Base-by-base conservation (phyloP, 148 eudicot species). In the Gaultheria prostrata region DNA sequence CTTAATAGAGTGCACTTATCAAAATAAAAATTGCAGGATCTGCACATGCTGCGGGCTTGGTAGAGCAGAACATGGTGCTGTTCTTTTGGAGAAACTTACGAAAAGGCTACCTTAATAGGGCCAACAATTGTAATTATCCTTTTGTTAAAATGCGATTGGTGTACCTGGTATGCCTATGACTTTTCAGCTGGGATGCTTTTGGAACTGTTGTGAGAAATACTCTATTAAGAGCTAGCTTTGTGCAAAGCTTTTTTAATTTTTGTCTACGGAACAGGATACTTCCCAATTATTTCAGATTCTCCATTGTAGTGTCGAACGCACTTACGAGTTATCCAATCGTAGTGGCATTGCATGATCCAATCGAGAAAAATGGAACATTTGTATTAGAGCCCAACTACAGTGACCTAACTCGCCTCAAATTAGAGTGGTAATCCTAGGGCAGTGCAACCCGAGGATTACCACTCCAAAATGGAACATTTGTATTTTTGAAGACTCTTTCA, bases 1-100 rank as follows among this genome's bases (percentile, higher is more conserved):
- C 35, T 26, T 67, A 67, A 11, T 67, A 21, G 7, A 10, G 61
- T 53, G 30, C 83, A 13, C 51, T 83, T 51, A 24, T 26, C 24
- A 39, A 51, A 26, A 18, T 39, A 20, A 46, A 76, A 24, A 26
- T 45, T 76, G 85, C 76, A 77, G 85, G 85, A 4, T 49, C 48
- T 65, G 65, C 73, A 76, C 85, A 76, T 63, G 53, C 21, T 50
- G 46, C 43, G 35, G 61, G 15, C 50, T 7, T 6, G 70, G 56
- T 30, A 2, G 70, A 26, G 21, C 32, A 8, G 24, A 18, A 50
- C 26, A 3, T 18, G 76, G 76, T 12, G 3, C 74, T 28, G 61
- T n/a, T 77, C 2, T 50, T 49, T 17, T 51, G 32, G 74, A 28
- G 78, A 48, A 71, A 51, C 84, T 15, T 39, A 9, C 39, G 59